Conservation (phyloP, 73 alveolate species). For the Paramecium caudatum region DNA sequence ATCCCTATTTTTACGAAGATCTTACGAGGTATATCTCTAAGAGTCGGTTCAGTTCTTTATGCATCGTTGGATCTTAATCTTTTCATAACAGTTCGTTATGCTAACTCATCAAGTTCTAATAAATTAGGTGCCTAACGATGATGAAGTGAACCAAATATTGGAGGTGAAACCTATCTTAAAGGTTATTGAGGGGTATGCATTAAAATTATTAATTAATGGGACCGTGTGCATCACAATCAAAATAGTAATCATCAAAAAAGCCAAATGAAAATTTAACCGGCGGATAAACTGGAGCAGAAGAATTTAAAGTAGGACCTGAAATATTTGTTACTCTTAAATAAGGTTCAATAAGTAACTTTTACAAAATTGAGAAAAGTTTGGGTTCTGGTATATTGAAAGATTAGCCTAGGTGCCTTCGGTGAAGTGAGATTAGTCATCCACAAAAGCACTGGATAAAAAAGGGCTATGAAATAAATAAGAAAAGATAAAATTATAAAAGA, state of each 20-base stretch:
- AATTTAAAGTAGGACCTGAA: slow-evolving; percentile 40
- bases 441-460: slow-evolving; percentile 56
- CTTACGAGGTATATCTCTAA: not conserved
- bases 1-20: not conserved
- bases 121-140: not conserved
- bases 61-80: slow-evolving; percentile 23
- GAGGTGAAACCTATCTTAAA: slow-evolving; percentile 32
- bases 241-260: not conserved
- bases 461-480: slow-evolving; percentile 76
- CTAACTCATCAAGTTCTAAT: not conserved
- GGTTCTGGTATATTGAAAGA: slow-evolving; percentile 29
- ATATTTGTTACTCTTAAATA: slow-evolving; percentile 27
- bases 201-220: slow-evolving; percentile 16
- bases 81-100: not conserved
- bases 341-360: slow-evolving; percentile 48
- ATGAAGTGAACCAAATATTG: not conserved
- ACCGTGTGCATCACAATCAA: slow-evolving; percentile 23
- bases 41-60: not conserved
- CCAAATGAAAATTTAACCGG: no score
- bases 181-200: not conserved
- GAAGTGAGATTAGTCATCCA: slow-evolving; percentile 73
- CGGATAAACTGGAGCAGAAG: not conserved
- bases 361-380: slow-evolving; percentile 56
- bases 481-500: slow-evolving; percentile 74
- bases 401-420: slow-evolving; percentile 79